Evolutionary conservation across 2,329 filamentous ascomycete genomes (phyloP), one percentile per base, ranked within the genome.

Genomic region (Phaeoacremonium minimum): DNA sequence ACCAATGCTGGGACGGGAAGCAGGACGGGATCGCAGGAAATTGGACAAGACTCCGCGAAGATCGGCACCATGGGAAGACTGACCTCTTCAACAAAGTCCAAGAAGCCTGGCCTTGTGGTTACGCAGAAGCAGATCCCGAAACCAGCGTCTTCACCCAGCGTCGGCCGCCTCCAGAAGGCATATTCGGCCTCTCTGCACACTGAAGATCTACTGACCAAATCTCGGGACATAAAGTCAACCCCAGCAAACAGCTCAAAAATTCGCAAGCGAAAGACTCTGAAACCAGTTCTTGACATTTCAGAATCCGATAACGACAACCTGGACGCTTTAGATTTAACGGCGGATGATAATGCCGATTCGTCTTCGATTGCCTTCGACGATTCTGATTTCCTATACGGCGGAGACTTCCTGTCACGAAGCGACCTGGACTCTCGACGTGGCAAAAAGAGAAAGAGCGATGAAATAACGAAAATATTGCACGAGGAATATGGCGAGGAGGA

Each of bases 361-460:
- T 47, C 45, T 26, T 61, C 60, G 3, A 41, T 58, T 15, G 48
- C 51, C 4, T 61, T 64, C 26, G 58, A 52, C 11, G 58, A 64
- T 3, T 60, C 63, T n/a, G n/a, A n/a, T n/a, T n/a, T n/a, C n/a
- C n/a, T n/a, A n/a, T n/a, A n/a, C n/a, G n/a, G n/a, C n/a, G n/a
- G n/a, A 30, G 51, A 57, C 2, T 62, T 53, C 36, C 31, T 69
- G 13, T 72, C 68, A 69, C 58, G 59, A 3, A 66, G 69, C 32
- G 63, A 64, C 14, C 58, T 56, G 45, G 61, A 61, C 15, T 47
- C 51, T 15, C 61, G 64, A 32, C 53, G 62, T 31, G 59, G 59
- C 14, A 73, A 67, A 52, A 78, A 77, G 52, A 56, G 72, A 42
- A 77, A 77, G 49, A 75, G 71, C 42, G 57, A 56, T 16, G 67